Conservation (phyloP, 225 moss, liverwort and hornwort species). For the Antitrichia curtipendula region DNA sequence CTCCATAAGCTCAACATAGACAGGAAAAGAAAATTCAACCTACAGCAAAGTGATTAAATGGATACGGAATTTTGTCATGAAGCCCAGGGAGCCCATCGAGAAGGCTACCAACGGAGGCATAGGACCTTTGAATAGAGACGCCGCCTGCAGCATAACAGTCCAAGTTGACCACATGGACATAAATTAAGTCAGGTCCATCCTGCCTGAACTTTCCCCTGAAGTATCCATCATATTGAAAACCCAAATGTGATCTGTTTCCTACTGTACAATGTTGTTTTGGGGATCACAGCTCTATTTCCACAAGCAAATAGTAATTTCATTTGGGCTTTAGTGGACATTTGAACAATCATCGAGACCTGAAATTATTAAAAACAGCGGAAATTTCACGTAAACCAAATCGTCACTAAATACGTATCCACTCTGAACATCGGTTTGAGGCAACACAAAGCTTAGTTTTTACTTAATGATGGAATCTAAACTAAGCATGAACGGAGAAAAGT, state of each 20-base stretch:
- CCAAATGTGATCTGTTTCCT: neutral
- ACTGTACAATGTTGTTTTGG: neutral
- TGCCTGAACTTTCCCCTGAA: neutral
- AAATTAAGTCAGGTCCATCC: neutral
- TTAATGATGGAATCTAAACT: neutral
- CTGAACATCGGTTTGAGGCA: neutral
- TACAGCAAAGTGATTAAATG: neutral
- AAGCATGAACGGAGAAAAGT: neutral
- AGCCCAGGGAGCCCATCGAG: constrained; percentile 95
- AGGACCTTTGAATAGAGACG: constrained; percentile 86
- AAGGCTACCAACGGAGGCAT: constrained; percentile 90
- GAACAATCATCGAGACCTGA: neutral
- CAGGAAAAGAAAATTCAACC: neutral
- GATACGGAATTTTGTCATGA: constrained; percentile 99
- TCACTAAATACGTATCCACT: neutral
- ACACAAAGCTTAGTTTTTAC: neutral
- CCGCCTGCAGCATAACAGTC: constrained; percentile 46
- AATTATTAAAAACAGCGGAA: neutral
- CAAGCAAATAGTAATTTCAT: neutral
- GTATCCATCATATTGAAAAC: neutral
- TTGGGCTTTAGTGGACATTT: neutral
- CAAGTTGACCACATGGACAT: neutral
- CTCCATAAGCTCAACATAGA: neutral
- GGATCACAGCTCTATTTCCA: neutral
- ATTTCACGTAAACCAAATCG: neutral